phyloP scores from a whole-genome alignment of 768 basidiomycete genomes.

The Lentinula sp. region DNA sequence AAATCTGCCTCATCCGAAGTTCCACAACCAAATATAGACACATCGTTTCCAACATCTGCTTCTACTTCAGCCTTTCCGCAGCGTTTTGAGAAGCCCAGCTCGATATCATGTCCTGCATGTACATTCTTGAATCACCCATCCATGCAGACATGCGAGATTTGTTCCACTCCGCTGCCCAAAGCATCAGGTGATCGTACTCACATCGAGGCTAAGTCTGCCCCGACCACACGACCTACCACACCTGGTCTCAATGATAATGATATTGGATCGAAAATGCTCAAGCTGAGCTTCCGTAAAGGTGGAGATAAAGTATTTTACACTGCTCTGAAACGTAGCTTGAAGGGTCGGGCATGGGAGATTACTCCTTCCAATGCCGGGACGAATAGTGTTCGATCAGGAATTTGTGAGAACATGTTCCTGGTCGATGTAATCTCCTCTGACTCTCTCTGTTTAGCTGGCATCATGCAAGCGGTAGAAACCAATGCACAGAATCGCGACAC shows the following conservation, averaged over 20 bases:
- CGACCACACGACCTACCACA: conserved; percentile 59
- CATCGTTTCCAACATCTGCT: conserved; percentile 36
- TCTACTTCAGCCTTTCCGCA: conserved; percentile 23
- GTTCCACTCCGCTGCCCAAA: conserved; percentile 59
- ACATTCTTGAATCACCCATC: conserved; percentile 88
- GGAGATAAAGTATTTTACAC: conserved; percentile 83
- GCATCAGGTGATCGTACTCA: background rate
- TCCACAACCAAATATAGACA: conserved; percentile 31
- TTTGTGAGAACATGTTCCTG: conserved; percentile 32
- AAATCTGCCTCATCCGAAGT: conserved; percentile 16
- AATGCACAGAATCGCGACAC: conserved; percentile 57
- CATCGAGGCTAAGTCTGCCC: conserved; percentile 49
- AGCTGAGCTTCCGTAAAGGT: conserved; percentile 87
- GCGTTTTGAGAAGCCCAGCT: conserved; percentile 12
- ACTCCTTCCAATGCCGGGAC: background rate
- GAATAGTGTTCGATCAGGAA: conserved; percentile 34
- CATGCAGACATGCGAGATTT: conserved; percentile 78
- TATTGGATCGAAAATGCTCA: conserved; percentile 46
- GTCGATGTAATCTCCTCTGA: background rate
- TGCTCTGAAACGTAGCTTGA: conserved; percentile 63
- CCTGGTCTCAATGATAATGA: conserved; percentile 33
- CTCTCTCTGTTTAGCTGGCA: conserved; percentile 52
- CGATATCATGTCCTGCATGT: conserved; percentile 75
- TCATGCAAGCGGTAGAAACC: conserved; percentile 69
- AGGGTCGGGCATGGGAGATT: conserved; percentile 72